These are phyloP conservation scores for Linnemannia exigua DNA, from an alignment of 192 early-diverging fungal genomes.

Conservation along the genomic window DNA sequence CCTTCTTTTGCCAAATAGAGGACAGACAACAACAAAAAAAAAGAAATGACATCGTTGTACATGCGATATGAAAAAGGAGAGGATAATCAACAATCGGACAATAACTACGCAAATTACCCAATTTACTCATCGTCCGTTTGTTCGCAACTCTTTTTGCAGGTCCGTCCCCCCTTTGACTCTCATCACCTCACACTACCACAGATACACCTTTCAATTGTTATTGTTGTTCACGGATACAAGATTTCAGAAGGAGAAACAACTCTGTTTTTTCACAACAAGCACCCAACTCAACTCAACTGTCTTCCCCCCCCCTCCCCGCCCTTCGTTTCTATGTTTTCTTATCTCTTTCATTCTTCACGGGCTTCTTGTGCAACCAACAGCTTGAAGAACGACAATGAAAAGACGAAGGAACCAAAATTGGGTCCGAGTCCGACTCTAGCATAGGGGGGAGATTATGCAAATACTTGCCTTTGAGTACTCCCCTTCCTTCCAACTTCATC, in stretches of 20 bases:
- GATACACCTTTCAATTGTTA: not conserved
- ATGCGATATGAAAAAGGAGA: not conserved
- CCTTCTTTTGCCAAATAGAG: not conserved
- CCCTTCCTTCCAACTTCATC: not conserved
- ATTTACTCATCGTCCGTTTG: not conserved
- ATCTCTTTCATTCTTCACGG: not conserved
- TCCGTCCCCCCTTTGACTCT: not conserved
- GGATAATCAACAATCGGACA: not conserved
- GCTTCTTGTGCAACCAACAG: slow-evolving; percentile 3
- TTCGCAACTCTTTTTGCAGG: not conserved
- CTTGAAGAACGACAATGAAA: not conserved
- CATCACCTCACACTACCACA: not conserved
- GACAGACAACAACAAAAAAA: too few relatives aligned
- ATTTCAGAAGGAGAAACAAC: not conserved
- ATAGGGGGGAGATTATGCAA: not conserved
- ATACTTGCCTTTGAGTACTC: not conserved
- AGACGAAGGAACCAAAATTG: not conserved
- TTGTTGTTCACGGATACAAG: slow-evolving; percentile 16
- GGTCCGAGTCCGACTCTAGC: not conserved
- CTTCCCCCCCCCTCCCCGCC: not conserved
- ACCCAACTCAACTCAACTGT: too few relatives aligned
- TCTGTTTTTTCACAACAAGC: not conserved
- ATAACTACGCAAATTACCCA: not conserved
- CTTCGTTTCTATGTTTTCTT: not conserved
- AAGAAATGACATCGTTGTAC: not conserved